Evolutionary conservation across 2,329 filamentous ascomycete species (phyloP).

Genomic region (Hypoxylon sp.): DNA sequence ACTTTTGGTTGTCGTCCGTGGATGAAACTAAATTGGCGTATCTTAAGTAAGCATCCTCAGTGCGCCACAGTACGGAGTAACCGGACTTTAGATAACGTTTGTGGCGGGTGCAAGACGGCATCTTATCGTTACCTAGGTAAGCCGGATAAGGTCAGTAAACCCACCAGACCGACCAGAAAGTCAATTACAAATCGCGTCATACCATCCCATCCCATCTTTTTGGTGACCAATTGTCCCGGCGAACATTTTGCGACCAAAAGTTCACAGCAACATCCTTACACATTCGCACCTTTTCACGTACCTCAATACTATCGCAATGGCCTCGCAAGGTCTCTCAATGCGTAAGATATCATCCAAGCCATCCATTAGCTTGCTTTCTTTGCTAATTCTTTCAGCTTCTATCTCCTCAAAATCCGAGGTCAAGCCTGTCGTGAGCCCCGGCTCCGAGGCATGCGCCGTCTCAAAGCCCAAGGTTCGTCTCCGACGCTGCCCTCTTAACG

Average conservation of each 20-base stretch:
- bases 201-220: constrained; percentile 34
- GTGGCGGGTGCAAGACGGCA: constrained; percentile 14
- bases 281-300: neutral
- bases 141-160: too few relatives aligned
- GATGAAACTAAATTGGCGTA: constrained; percentile 8
- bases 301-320: constrained; percentile 22
- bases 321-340: constrained; percentile 43
- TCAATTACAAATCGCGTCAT: constrained; percentile 45
- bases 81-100: constrained; percentile 30
- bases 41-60: neutral
- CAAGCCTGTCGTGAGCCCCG: constrained; percentile 40
- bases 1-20: constrained; percentile 28
- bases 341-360: constrained; percentile 36
- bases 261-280: constrained; percentile 5
- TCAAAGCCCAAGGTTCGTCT: constrained; percentile 52
- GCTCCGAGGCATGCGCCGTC: constrained; percentile 38
- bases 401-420: constrained; percentile 46
- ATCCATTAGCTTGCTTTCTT: neutral
- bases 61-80: constrained; percentile 14
- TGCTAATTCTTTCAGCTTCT: constrained; percentile 46
- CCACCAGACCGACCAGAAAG: neutral
- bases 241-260: constrained; percentile 19
- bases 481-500: neutral
- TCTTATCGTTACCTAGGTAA: constrained; percentile 27
- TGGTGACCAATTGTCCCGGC: constrained; percentile 12